Percentiles rank a stretch among this genome's conserved stretches.
Evolutionary conservation across 2,329 filamentous ascomycete species (phyloP).

Genomic region (Nigrospora oryzae): DNA sequence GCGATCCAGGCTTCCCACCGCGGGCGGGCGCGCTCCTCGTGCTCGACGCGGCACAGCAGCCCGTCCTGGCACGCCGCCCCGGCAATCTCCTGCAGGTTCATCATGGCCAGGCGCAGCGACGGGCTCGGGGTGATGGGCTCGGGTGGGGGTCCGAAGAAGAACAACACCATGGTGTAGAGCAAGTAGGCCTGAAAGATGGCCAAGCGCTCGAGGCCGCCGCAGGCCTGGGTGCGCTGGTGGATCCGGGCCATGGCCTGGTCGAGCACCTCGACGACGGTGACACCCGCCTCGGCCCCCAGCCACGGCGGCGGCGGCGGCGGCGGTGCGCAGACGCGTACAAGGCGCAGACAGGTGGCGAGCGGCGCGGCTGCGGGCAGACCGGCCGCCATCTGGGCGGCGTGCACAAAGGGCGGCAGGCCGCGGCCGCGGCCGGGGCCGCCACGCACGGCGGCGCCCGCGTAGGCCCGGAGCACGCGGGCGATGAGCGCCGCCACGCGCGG

Average conservation of each 20-base stretch:
- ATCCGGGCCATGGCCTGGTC: constrained; percentile 33
- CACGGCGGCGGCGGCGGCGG: constrained; percentile 21
- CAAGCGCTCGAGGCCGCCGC: constrained; percentile 24
- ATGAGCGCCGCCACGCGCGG: constrained; percentile 27
- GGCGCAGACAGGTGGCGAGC: constrained; percentile 29
- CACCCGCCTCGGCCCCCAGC: constrained; percentile 19
- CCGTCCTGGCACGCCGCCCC: constrained; percentile 28
- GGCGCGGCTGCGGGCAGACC: constrained; percentile 15
- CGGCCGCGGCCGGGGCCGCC: constrained; percentile 17
- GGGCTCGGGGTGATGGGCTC: constrained; percentile 13
- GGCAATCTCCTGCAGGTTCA: constrained; percentile 42
- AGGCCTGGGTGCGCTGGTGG: constrained; percentile 15
- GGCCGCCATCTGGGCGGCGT: constrained; percentile 24
- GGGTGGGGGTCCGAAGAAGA: constrained; percentile 23
- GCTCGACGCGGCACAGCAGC: constrained; percentile 34
- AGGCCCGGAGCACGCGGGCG: constrained; percentile 32
- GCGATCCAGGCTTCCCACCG: constrained; percentile 46
- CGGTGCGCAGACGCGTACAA: constrained; percentile 30
- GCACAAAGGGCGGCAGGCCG: constrained; percentile 33
- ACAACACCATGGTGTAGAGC: constrained; percentile 40
- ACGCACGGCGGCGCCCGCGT: constrained; percentile 25
- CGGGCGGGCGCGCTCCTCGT: constrained; percentile 24
- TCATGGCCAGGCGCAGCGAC: constrained; percentile 32
- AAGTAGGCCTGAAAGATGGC: constrained; percentile 43
- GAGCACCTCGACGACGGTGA: constrained; percentile 25